These are phyloP conservation scores for Pezicula radicicola DNA, from an alignment of 2,329 filamentous ascomycete species.

Conservation along the genomic window DNA sequence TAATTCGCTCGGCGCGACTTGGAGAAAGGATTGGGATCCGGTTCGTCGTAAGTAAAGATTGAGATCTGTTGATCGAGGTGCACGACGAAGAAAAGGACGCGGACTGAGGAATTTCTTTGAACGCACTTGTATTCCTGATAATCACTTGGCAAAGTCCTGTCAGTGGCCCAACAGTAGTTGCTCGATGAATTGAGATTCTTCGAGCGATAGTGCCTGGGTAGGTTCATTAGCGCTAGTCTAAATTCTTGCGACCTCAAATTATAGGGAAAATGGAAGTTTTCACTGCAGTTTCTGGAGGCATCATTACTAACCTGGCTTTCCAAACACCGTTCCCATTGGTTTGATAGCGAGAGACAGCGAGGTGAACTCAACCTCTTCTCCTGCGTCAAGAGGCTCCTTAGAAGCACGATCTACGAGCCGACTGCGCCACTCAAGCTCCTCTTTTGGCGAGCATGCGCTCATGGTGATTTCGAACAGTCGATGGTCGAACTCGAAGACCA, in stretches of 20 bases:
- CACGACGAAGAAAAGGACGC: slow-evolving; percentile 39
- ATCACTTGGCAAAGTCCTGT: slow-evolving; percentile 72
- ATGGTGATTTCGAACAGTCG: slow-evolving; percentile 81
- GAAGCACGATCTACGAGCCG: slow-evolving; percentile 54
- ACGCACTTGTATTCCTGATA: slow-evolving; percentile 77
- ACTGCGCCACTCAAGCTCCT: slow-evolving; percentile 77
- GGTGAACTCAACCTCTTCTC: slow-evolving; percentile 51
- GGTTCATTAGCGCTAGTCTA: slow-evolving; percentile 3
- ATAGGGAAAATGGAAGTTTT: too few species aligned
- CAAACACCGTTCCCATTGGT: slow-evolving; percentile 72
- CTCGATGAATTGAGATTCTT: slow-evolving; percentile 74
- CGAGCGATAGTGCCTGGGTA: slow-evolving; percentile 56
- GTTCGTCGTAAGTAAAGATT: slow-evolving; percentile 71
- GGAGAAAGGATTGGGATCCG: slow-evolving; percentile 71
- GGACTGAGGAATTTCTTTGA: slow-evolving; percentile 50
- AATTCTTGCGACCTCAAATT: neutral
- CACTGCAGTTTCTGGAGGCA: too few species aligned
- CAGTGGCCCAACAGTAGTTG: slow-evolving; percentile 70
- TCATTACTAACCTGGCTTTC: slow-evolving; percentile 56
- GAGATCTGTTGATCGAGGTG: slow-evolving; percentile 68
- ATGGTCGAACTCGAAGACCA: slow-evolving; percentile 75
- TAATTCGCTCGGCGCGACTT: slow-evolving; percentile 69
- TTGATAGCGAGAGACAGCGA: slow-evolving; percentile 69
- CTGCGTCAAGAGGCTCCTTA: slow-evolving; percentile 44
- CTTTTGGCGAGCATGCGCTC: slow-evolving; percentile 77